A percentile compares a stretch with the other conserved stretches of the same genome.
Conservation (phyloP, 2,329 filamentous ascomycete genomes). For the Ceratocystis harringtonii region DNA sequence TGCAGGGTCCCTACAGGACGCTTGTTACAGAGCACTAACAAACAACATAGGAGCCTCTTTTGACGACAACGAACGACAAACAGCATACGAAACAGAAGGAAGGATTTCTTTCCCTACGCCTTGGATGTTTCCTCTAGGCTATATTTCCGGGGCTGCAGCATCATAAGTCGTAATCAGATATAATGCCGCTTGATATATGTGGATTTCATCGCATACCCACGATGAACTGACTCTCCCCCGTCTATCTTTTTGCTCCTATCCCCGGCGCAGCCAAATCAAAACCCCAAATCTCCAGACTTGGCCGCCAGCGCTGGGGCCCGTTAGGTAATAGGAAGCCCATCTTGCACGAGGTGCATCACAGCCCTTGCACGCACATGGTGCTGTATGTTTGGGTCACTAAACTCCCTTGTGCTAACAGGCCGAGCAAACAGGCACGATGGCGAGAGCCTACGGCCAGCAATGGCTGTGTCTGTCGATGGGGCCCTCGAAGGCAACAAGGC, state of each 20-base stretch:
- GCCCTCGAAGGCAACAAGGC: neutral
- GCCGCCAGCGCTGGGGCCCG: neutral
- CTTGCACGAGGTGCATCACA: constrained; percentile 5
- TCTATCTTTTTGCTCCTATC: neutral
- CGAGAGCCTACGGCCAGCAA: neutral
- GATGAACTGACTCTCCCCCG: neutral
- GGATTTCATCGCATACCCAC: neutral
- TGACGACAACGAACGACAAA: neutral
- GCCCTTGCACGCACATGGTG: neutral
- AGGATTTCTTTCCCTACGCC: neutral
- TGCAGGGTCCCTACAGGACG: neutral
- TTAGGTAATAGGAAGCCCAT: constrained; percentile 7
- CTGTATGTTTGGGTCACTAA: neutral
- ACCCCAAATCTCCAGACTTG: constrained; percentile 3
- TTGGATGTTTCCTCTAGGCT: neutral
- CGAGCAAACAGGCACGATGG: neutral
- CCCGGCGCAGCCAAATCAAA: neutral
- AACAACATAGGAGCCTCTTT: neutral
- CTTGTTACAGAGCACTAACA: neutral
- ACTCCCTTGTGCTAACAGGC: neutral
- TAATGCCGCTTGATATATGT: neutral
- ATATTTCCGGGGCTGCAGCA: neutral
- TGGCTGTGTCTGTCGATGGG: neutral
- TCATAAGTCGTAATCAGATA: neutral
- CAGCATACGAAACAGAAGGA: neutral